Evolutionary conservation across 2,329 filamentous ascomycete species (phyloP).

Genomic region (Rhinocladiella similis): DNA sequence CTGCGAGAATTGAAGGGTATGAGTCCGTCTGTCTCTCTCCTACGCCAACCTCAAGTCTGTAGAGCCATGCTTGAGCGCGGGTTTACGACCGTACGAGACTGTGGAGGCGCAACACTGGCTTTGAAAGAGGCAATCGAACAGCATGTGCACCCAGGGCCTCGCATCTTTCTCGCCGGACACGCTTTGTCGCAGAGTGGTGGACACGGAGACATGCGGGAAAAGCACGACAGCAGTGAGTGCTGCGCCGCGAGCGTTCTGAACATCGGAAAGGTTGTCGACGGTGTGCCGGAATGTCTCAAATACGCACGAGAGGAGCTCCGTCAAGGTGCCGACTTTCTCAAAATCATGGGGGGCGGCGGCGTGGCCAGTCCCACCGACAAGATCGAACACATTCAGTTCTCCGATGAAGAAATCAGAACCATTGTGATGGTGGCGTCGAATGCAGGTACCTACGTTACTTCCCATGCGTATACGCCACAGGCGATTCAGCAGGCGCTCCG

Average conservation of each 20-base stretch:
- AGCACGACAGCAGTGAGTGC: constrained; percentile 48
- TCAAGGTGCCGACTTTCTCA: constrained; percentile 60
- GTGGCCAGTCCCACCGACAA: constrained; percentile 58
- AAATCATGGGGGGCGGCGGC: constrained; percentile 62
- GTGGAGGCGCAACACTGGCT: constrained; percentile 56
- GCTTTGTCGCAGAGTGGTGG: constrained; percentile 61
- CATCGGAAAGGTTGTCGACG: constrained; percentile 50
- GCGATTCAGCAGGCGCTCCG: constrained; percentile 57
- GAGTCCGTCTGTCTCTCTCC: constrained; percentile 35
- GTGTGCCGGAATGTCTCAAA: constrained; percentile 56
- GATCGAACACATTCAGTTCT: constrained; percentile 58
- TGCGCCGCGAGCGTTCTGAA: constrained; percentile 48
- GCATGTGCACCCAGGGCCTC: constrained; percentile 56
- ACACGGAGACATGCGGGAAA: constrained; percentile 53
- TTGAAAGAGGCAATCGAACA: constrained; percentile 59
- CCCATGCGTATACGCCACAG: constrained; percentile 58
- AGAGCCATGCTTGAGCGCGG: constrained; percentile 56
- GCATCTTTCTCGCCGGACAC: constrained; percentile 56
- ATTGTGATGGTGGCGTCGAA: constrained; percentile 53
- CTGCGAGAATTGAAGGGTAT: constrained; percentile 39
- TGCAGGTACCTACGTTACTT: constrained; percentile 55
- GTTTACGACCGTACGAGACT: constrained; percentile 61
- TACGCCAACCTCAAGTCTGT: constrained; percentile 51
- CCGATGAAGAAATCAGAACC: constrained; percentile 56
- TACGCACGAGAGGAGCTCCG: constrained; percentile 57